These are phyloP conservation scores for Fusarium chuoi DNA, from an alignment of 2,329 filamentous ascomycete genomes.

Conservation along the genomic window DNA sequence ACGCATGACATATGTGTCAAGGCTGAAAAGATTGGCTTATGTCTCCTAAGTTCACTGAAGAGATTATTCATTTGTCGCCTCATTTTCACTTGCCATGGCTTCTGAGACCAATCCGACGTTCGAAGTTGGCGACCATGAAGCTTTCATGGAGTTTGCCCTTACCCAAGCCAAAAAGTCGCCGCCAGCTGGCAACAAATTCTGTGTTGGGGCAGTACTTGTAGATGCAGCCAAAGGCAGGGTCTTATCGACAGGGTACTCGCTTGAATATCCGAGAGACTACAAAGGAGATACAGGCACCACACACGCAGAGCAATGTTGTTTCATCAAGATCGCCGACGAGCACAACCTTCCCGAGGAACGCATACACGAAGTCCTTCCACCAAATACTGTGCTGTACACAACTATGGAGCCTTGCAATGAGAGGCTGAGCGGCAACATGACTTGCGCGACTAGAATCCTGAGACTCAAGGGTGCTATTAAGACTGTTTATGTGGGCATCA, in stretches of 20 bases:
- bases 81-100: not conserved
- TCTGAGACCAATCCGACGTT: conserved; percentile 34
- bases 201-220: conserved; percentile 55
- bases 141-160: conserved; percentile 53
- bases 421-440: conserved; percentile 52
- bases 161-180: conserved; percentile 50
- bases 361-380: conserved; percentile 50
- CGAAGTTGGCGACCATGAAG: conserved; percentile 46
- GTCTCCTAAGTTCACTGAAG: too few species aligned
- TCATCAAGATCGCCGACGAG: conserved; percentile 55
- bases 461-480: conserved; percentile 47
- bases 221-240: conserved; percentile 50
- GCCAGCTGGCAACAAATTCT: conserved; percentile 52
- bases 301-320: conserved; percentile 57
- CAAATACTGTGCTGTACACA: conserved; percentile 55
- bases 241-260: conserved; percentile 56
- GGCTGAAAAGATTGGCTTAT: too few species aligned
- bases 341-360: conserved; percentile 49
- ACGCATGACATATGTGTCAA: too few species aligned
- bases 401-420: conserved; percentile 59
- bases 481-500: conserved; percentile 53
- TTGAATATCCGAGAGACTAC: conserved; percentile 51
- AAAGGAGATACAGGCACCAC: conserved; percentile 52
- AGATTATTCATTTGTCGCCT: too few species aligned
- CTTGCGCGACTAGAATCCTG: conserved; percentile 51